These are phyloP conservation scores for Xerocomellus chrysenteron DNA, from an alignment of 768 basidiomycete genomes.

Conservation along the genomic window DNA sequence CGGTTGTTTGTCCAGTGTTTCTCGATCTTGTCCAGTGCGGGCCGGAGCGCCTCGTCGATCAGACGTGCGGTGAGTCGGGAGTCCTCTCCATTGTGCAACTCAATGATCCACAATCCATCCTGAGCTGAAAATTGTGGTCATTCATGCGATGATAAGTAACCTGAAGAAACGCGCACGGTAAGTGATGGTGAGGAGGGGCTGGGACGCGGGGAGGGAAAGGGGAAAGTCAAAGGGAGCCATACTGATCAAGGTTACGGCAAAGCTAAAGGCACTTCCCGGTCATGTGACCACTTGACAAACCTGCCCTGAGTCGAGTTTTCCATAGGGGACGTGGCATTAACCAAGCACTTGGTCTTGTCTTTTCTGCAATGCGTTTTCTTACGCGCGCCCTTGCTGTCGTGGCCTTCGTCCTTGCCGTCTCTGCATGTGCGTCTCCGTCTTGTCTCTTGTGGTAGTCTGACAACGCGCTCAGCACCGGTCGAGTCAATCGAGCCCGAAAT, in stretches of 20 bases:
- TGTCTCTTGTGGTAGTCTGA: slow-evolving; percentile 3
- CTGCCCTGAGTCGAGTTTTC: slow-evolving; percentile 28
- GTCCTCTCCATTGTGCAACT: slow-evolving; percentile 77
- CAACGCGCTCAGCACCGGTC: slow-evolving; percentile 17
- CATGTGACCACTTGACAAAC: slow-evolving; percentile 18
- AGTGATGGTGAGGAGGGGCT: slow-evolving; percentile 64
- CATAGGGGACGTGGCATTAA: slow-evolving; percentile 28
- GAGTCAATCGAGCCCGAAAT: slow-evolving; percentile 55
- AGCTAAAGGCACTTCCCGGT: background rate
- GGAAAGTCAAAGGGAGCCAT: slow-evolving; percentile 30
- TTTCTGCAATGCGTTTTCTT: slow-evolving; percentile 35
- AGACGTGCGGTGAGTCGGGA: slow-evolving; percentile 62
- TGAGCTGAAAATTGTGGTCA: slow-evolving; percentile 25
- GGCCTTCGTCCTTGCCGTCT: slow-evolving; percentile 29
- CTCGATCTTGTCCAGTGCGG: slow-evolving; percentile 73
- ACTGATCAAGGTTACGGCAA: no score
- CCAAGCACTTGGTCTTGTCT: background rate
- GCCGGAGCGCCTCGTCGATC: slow-evolving; percentile 58
- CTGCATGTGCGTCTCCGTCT: slow-evolving; percentile 25
- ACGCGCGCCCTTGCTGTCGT: slow-evolving; percentile 27
- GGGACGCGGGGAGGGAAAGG: slow-evolving; percentile 45
- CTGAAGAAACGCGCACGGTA: slow-evolving; percentile 46
- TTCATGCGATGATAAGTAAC: background rate
- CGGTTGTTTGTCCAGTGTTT: slow-evolving; percentile 63
- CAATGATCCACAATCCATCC: slow-evolving; percentile 71